A percentile compares a stretch with the other conserved stretches of the same genome.
These are phyloP conservation scores for Neurospora sp. DNA, from an alignment of 495 filamentous ascomycete genomes.

Conservation along the genomic window DNA sequence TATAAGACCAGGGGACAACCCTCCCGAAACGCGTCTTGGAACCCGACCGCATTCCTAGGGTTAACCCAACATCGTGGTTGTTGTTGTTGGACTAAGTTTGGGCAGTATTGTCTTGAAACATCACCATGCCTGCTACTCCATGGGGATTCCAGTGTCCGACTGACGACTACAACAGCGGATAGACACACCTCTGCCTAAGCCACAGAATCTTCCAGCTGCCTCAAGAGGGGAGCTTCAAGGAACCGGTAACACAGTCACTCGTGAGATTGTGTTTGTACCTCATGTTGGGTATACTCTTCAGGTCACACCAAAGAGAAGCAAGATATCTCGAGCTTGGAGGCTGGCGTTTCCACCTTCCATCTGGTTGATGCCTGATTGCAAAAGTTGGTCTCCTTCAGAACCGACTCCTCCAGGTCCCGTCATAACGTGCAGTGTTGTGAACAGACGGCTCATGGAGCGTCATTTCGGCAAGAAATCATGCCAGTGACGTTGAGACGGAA, in stretches of 20 bases:
- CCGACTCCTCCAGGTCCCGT: background rate
- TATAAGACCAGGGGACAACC: background rate
- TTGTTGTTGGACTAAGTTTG: background rate
- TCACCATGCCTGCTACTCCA: background rate
- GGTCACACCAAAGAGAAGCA: background rate
- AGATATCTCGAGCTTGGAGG: background rate
- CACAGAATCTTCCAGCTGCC: background rate
- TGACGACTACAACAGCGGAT: background rate
- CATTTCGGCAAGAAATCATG: background rate
- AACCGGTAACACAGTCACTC: background rate
- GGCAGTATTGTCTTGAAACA: background rate
- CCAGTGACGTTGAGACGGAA: background rate
- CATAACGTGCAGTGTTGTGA: background rate
- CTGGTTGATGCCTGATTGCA: background rate
- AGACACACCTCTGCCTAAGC: background rate
- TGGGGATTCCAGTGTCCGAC: background rate
- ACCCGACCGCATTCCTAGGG: background rate
- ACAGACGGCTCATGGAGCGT: background rate
- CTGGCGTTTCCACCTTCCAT: background rate
- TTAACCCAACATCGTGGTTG: background rate
- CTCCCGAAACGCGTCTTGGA: background rate
- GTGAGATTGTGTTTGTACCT: background rate
- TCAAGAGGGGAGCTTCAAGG: background rate
- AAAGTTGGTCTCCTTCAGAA: background rate
- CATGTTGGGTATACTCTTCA: background rate